Base-by-base conservation (phyloP, 257 asterid species). In the Plectranthus barbatus region DNA sequence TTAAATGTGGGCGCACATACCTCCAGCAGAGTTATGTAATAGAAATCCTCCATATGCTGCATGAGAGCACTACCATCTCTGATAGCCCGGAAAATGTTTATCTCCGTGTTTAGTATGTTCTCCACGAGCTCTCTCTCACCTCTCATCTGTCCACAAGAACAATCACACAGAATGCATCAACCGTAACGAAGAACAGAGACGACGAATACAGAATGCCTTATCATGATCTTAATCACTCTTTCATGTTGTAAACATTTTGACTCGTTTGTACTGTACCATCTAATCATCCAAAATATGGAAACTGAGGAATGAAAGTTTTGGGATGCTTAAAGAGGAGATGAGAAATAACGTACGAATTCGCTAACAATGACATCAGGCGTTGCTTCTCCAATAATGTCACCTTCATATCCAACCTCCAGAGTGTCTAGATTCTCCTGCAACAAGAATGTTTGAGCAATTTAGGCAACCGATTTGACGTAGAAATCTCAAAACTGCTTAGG, bases 1-100 rank as follows among this genome's bases (percentile, higher is more conserved):
- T 13, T 10, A 4, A 8, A 23, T 24, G 40, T 29, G 9, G 50
- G 64, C 37, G 21, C 6, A 21, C 15, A 53, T 76, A 92, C 99
- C 99, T 92, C 97, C 51, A 92, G 83, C 67, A 92, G 74, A 4
- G 95, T 71, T 34, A 92, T 74, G 69, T 92, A 92, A 52, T 92
- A 92, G 84, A 92, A 92, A 77, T 92, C 97, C 77, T 92, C 99
- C 99, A 92, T 92, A 48, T 92, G 99, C 81, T 92, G 99, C 99
- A 89, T 90, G 6, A 92, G 94, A 54, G 96, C 99, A 80, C 86
- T 92, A 46, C 97, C 99, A 71, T 92, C 99, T 84, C 99, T 82
- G 45, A 92, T 89, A n/a, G 97, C 60, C 6, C 77, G 93, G 83
- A 92, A 92, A 49, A 92, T 86, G 64, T 83, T 92, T 44, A 92